These are phyloP conservation scores for Anthoceros angustus DNA, from an alignment of 225 moss, liverwort and hornwort species.

Conservation along the genomic window DNA sequence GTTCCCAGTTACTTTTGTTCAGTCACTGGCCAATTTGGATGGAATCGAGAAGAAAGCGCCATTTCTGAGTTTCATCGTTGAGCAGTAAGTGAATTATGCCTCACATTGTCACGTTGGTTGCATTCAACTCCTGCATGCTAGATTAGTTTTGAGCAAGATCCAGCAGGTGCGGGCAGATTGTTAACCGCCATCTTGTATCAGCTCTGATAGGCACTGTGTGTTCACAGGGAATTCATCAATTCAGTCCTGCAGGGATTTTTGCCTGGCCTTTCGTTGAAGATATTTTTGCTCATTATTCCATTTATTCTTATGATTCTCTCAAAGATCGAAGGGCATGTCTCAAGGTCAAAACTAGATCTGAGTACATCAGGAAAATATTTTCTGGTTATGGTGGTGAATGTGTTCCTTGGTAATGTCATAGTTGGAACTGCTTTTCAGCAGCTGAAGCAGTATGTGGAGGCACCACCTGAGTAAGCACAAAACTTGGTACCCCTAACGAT, in stretches of 20 bases:
- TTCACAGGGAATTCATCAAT: constrained; percentile 29
- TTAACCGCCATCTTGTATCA: not conserved
- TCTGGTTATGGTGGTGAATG: constrained; percentile 51
- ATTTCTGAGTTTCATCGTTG: constrained; percentile 20
- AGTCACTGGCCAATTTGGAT: constrained; percentile 54
- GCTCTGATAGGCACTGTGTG: too few species aligned
- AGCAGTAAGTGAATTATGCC: constrained; percentile 19
- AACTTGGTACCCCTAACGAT: not conserved
- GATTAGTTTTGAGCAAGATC: not conserved
- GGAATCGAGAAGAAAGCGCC: constrained; percentile 21
- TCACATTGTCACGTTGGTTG: not conserved
- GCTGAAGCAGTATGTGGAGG: constrained; percentile 27
- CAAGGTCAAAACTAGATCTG: not conserved
- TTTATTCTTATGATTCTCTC: constrained; percentile 35
- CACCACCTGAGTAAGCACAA: constrained; percentile 24
- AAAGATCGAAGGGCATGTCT: constrained; percentile 20
- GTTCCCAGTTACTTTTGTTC: constrained; percentile 40
- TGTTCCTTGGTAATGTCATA: constrained; percentile 68
- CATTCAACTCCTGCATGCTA: not conserved
- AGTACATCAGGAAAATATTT: constrained; percentile 32
- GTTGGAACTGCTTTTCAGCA: constrained; percentile 47
- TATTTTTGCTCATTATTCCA: constrained; percentile 39
- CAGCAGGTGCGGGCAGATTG: too few species aligned
- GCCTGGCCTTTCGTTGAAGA: constrained; percentile 45
- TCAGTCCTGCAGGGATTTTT: constrained; percentile 60